Evolutionary conservation across 192 early-diverging fungal genomes (phyloP).

Genomic region (Rhizoclosmatium sp.): DNA sequence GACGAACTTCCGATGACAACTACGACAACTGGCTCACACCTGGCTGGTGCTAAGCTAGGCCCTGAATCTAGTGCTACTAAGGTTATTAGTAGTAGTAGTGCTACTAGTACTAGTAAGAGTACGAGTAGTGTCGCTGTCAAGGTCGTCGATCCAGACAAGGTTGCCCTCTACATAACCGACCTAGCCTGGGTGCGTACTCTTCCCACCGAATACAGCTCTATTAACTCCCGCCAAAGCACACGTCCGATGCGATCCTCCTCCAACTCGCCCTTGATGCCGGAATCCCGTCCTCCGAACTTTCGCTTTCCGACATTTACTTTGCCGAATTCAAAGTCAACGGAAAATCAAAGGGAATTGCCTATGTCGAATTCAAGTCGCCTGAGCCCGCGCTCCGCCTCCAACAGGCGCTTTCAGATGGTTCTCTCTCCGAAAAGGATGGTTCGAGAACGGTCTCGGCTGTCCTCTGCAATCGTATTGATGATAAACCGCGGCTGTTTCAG

Average conservation of each 20-base stretch:
- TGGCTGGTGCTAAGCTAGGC: no score
- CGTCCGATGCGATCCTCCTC: constrained; percentile 63
- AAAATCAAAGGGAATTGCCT: constrained; percentile 70
- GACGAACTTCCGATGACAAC: not conserved
- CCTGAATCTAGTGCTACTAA: not conserved
- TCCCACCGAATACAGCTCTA: not conserved
- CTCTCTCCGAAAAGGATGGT: not conserved
- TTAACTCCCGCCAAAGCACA: constrained; percentile 49
- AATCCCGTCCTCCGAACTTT: constrained; percentile 33
- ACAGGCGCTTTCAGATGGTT: not conserved
- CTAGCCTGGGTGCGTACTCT: constrained; percentile 13
- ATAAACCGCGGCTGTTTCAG: no score
- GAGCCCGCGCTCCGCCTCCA: constrained; percentile 52
- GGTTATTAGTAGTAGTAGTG: not conserved
- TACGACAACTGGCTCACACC: not conserved
- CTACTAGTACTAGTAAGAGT: not conserved
- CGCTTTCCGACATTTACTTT: constrained; percentile 55
- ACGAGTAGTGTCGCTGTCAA: not conserved
- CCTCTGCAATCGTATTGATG: not conserved
- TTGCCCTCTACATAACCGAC: constrained; percentile 15
- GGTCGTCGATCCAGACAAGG: constrained; percentile 8
- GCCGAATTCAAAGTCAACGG: constrained; percentile 72
- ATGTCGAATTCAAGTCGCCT: constrained; percentile 57
- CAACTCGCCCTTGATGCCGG: constrained; percentile 54
- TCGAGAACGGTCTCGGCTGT: not conserved